Base-by-base conservation (phyloP, 1,284 basidiomycete genomes). In the Sporisorium iseilematis-ciliati region DNA sequence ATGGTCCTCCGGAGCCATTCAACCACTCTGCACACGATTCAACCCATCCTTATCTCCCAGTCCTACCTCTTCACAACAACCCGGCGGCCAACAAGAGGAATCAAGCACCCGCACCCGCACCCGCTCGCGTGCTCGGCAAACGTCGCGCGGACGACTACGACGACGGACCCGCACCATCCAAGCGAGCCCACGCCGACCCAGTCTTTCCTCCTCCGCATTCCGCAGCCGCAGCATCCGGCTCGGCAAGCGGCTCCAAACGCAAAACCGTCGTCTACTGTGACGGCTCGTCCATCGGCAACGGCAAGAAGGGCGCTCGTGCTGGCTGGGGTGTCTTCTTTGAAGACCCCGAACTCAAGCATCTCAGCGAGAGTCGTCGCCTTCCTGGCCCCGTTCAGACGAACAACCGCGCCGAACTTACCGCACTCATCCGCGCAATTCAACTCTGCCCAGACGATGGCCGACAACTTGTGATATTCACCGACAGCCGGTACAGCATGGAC, bases 321-420 rank as follows among this genome's bases (percentile, higher is more conserved):
- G 83, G 83, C 7, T 84, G 76, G 65, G 83, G 79, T 3, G 81
- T 84, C 12, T 84, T 69, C 61, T 84, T 77, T 53, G 71, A 64
- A 33, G 64, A 76, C 25, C 35, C 68, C 4, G 33, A 55, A 12
- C 63, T 55, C 33, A 52, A 46, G 18, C 48, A 29, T 60, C 92
- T 93, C 54, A 93, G 93, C 79, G 84, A 93, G 3, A 88, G 90
- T 0, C 91, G 93, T 77, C 88, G 93, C 21, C 91, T 93, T 75
- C 91, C 92, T 2, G 94, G 93, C 2, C 87, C 86, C 11, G 31
- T 67, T 49, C 93, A 95, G 82, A 95, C 93, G 0, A 95, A 95
- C 82, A 95, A 95, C 72, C 88, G 92, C 14, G 93, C 92, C 3
- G 93, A 95, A 83, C 88, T 95, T 29, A 90, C 92, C 73, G 93